A percentile compares a stretch with the other conserved stretches of the same genome.
phyloP scores from a whole-genome alignment of 176 grass and related monocot species.

The Musa schizocarpa region DNA sequence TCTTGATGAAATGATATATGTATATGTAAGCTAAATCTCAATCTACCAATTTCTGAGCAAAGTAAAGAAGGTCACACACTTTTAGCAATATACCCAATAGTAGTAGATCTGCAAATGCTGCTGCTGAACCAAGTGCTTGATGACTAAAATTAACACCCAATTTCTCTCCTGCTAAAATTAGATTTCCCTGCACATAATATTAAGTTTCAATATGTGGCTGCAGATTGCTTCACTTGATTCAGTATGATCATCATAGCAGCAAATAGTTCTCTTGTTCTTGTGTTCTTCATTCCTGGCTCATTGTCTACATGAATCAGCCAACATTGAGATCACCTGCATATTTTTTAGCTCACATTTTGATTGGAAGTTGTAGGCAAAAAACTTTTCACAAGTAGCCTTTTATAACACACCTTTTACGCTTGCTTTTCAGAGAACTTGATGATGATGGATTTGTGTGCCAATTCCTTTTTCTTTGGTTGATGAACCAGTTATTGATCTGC shows the following conservation, averaged over 20 bases:
- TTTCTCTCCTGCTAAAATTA: not conserved
- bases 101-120: too few relatives aligned
- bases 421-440: conserved; percentile 68
- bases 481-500: conserved; percentile 99
- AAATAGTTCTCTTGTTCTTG: too few relatives aligned
- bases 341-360: not conserved
- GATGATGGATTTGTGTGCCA: conserved; percentile 79
- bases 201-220: not conserved
- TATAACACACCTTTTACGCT: conserved; percentile 63
- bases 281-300: not conserved
- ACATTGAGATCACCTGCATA: not conserved
- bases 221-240: not conserved
- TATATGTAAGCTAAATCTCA: not conserved
- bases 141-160: not conserved
- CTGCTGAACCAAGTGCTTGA: not conserved
- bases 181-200: not conserved
- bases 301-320: not conserved
- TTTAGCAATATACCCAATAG: not conserved
- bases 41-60: not conserved
- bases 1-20: not conserved
- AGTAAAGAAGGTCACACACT: not conserved
- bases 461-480: conserved; percentile 96
- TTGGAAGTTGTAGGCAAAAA: not conserved
- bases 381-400: not conserved
- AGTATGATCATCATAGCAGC: not conserved